phyloP scores from a whole-genome alignment of 371 early-diverging fungal species.

The Lichtheimia ornata region DNA sequence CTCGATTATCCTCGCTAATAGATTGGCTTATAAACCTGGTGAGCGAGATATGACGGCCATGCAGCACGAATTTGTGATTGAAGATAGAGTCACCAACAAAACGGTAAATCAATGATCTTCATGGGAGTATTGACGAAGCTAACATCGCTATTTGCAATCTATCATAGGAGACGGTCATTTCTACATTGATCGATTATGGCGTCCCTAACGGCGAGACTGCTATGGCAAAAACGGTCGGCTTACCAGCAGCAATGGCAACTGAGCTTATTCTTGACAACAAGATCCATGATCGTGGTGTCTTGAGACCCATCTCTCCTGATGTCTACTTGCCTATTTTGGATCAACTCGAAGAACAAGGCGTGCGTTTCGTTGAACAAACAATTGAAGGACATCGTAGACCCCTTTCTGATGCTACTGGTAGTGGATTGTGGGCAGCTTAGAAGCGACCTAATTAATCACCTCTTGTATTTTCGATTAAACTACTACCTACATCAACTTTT shows the following conservation, averaged over 20 bases:
- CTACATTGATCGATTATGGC: slow-evolving; percentile 80
- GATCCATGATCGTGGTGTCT: slow-evolving; percentile 68
- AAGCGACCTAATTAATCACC: not conserved
- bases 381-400: slow-evolving; percentile 16
- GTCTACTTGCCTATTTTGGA: slow-evolving; percentile 78
- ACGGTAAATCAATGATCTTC: not conserved
- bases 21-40: slow-evolving; percentile 67
- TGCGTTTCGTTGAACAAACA: slow-evolving; percentile 68
- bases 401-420: slow-evolving; percentile 31
- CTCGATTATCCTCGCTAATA: slow-evolving; percentile 69
- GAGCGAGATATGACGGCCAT: slow-evolving; percentile 89
- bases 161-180: slow-evolving; percentile 62
- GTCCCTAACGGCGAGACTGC: slow-evolving; percentile 71
- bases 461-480: too few relatives aligned
- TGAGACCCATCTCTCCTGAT: slow-evolving; percentile 75
- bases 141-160: too few relatives aligned
- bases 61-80: slow-evolving; percentile 85
- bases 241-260: slow-evolving; percentile 88
- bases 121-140: too few relatives aligned
- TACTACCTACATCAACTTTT: too few relatives aligned
- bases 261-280: slow-evolving; percentile 76
- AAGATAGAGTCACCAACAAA: slow-evolving; percentile 30
- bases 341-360: slow-evolving; percentile 71
- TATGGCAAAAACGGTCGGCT: slow-evolving; percentile 91
- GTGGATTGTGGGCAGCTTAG: slow-evolving; percentile 25